phyloP scores from a whole-genome alignment of 2,329 filamentous ascomycete species.

The Monilinia fructigena region DNA sequence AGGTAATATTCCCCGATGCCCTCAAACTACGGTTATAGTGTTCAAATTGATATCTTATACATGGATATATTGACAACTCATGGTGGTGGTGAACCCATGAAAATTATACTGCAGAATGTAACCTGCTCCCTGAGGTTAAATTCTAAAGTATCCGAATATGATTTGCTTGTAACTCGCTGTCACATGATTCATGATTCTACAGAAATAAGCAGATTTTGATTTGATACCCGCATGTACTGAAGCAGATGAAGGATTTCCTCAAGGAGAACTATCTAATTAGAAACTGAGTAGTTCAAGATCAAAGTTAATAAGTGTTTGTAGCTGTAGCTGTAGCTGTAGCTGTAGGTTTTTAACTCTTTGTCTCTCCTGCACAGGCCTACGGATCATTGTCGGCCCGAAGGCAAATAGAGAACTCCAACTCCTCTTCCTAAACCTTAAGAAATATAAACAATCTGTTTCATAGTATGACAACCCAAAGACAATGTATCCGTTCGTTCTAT shows the following conservation, averaged over 20 bases:
- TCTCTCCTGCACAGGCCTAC: neutral
- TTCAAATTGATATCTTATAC: neutral
- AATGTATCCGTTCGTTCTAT: neutral
- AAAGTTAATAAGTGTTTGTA: neutral
- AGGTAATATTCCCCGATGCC: neutral
- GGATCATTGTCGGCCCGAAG: constrained; percentile 13
- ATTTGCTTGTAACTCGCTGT: neutral
- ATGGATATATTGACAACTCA: neutral
- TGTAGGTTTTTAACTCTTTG: too few species aligned
- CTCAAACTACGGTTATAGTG: neutral
- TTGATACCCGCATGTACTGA: neutral
- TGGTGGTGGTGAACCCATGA: neutral
- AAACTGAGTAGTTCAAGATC: neutral
- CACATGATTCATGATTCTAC: neutral
- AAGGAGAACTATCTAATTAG: neutral
- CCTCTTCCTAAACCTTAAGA: neutral
- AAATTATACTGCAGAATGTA: neutral
- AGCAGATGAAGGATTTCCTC: neutral
- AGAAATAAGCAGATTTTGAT: neutral
- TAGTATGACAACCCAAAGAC: neutral
- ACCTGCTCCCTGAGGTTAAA: neutral
- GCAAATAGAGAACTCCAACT: neutral
- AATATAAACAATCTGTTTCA: neutral
- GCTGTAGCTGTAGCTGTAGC: neutral
- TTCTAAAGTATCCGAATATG: neutral